Percentiles rank a stretch among this genome's conserved stretches.
phyloP scores from a whole-genome alignment of 495 filamentous ascomycete species.

The Clavariopsis aquatica region DNA sequence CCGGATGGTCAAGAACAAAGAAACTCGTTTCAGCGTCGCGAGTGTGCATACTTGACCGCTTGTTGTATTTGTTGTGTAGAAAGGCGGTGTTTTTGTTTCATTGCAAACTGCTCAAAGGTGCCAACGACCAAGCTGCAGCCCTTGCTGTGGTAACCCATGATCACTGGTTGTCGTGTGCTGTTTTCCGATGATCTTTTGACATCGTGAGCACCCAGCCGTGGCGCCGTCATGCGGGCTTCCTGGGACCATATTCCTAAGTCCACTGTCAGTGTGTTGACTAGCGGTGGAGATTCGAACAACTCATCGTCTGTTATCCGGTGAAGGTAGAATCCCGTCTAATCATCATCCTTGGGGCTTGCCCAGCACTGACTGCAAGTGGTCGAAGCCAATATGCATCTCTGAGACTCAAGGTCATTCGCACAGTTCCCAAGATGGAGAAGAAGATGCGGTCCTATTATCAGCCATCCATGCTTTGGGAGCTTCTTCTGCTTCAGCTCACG shows the following conservation, averaged over 20 bases:
- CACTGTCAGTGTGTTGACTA: conserved; percentile 6
- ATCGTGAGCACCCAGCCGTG: conserved; percentile 7
- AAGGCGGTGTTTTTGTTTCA: conserved; percentile 31
- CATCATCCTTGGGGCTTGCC: background rate
- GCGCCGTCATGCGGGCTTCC: conserved; percentile 15
- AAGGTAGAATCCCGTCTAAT: conserved; percentile 5
- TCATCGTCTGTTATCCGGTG: conserved; percentile 9
- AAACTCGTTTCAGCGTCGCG: conserved; percentile 23
- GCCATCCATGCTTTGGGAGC: conserved; percentile 8
- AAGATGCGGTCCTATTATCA: background rate
- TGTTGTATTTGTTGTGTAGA: conserved; percentile 5
- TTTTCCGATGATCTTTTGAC: conserved; percentile 17
- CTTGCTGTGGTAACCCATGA: conserved; percentile 26
- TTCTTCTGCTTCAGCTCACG: conserved; percentile 22
- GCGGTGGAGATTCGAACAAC: conserved; percentile 22
- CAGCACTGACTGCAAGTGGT: background rate
- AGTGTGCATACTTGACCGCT: conserved; percentile 28
- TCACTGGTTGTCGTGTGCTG: background rate
- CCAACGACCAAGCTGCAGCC: conserved; percentile 22
- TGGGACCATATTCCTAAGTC: background rate
- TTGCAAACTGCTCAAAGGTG: conserved; percentile 23
- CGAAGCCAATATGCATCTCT: conserved; percentile 11
- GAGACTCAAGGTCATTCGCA: conserved; percentile 22
- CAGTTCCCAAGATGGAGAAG: conserved; percentile 4
- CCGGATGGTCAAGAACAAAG: conserved; percentile 32